phyloP scores from a whole-genome alignment of 83 land plant genomes.

The Picea mariana region DNA sequence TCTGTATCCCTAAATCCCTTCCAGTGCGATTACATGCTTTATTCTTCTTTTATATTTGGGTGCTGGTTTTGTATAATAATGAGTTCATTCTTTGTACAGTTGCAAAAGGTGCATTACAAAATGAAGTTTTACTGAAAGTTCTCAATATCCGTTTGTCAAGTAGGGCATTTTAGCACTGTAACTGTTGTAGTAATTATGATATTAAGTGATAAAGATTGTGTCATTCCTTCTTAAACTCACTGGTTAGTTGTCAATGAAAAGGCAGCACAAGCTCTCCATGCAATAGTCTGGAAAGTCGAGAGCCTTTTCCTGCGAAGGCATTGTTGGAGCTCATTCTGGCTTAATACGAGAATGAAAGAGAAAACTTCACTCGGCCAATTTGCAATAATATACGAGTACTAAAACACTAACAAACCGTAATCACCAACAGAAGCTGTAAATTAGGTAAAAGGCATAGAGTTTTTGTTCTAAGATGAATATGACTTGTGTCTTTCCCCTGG shows the following conservation, averaged over 20 bases:
- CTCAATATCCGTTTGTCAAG: not conserved
- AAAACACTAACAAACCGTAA: too few species aligned
- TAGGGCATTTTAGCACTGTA: not conserved
- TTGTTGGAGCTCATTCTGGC: not conserved
- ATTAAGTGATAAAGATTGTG: not conserved
- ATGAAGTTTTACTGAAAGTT: not conserved
- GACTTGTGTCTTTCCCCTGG: not conserved
- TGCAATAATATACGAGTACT: not conserved
- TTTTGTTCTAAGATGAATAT: not conserved
- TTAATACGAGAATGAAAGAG: not conserved
- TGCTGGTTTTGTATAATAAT: conserved; percentile 6
- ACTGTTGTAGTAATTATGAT: not conserved
- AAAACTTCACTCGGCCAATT: not conserved
- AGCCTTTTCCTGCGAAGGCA: not conserved
- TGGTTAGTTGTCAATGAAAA: not conserved
- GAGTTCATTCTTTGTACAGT: not conserved
- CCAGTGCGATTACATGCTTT: not conserved
- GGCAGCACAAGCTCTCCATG: not conserved
- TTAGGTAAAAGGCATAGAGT: not conserved
- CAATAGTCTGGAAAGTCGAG: not conserved
- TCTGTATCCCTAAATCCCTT: not conserved
- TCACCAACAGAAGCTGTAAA: not conserved
- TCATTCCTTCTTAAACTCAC: not conserved
- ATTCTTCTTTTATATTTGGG: not conserved
- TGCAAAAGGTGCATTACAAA: not conserved